Evolutionary conservation across 768 basidiomycete genomes (phyloP).

Genomic region (Lepiota venenata): DNA sequence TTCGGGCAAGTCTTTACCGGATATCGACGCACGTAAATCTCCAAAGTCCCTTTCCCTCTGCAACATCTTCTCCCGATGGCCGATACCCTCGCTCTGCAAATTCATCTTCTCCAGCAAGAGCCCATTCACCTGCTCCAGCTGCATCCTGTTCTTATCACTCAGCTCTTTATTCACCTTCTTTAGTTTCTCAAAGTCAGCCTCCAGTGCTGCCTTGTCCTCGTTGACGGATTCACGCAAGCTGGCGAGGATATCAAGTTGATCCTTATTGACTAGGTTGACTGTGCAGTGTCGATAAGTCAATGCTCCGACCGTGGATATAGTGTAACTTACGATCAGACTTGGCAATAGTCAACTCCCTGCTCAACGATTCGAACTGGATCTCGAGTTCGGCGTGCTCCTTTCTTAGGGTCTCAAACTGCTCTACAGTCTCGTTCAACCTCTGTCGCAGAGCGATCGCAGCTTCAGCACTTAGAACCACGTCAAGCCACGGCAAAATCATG

Average conservation of each 20-base stretch:
- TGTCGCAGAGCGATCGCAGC: slow-evolving; percentile 87
- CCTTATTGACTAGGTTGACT: slow-evolving; percentile 92
- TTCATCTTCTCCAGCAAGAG: slow-evolving; percentile 91
- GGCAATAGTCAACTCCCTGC: slow-evolving; percentile 73
- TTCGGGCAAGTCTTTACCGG: slow-evolving; percentile 78
- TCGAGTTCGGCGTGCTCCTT: slow-evolving; percentile 70
- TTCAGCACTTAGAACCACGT: slow-evolving; percentile 56
- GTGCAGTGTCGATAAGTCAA: slow-evolving; percentile 10
- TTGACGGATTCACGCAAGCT: slow-evolving; percentile 85
- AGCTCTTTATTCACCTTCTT: slow-evolving; percentile 68
- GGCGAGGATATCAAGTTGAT: slow-evolving; percentile 87
- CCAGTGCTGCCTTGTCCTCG: slow-evolving; percentile 78
- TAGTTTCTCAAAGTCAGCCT: slow-evolving; percentile 61
- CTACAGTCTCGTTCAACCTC: slow-evolving; percentile 82
- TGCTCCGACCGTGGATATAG: background rate
- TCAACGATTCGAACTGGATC: slow-evolving; percentile 59
- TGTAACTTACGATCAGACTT: slow-evolving; percentile 77
- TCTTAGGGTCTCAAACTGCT: slow-evolving; percentile 69
- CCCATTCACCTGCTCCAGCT: slow-evolving; percentile 81
- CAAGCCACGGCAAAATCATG: background rate
- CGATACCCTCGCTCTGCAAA: slow-evolving; percentile 87
- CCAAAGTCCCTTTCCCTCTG: slow-evolving; percentile 85
- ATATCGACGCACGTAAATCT: slow-evolving; percentile 49
- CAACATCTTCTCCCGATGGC: slow-evolving; percentile 82
- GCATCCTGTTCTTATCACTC: slow-evolving; percentile 83